Evolutionary conservation across 441 rosid genomes (phyloP).

Genomic region (Gossypium davidsonii): DNA sequence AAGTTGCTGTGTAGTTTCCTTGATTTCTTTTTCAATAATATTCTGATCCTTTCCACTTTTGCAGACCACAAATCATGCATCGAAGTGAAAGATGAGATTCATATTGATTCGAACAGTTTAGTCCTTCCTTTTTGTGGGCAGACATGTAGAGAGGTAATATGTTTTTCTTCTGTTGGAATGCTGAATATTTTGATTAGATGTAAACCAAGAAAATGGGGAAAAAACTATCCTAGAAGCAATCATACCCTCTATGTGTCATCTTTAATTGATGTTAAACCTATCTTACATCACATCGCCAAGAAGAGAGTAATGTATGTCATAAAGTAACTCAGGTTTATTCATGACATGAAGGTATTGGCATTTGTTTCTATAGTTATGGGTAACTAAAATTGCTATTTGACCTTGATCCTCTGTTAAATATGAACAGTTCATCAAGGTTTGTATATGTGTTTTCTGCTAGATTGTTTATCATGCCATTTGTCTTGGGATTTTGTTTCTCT

Average conservation of each 20-base stretch:
- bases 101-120: conserved; percentile 32
- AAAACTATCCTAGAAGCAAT: not conserved
- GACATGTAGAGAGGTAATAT: conserved; percentile 67
- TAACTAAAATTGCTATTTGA: not conserved
- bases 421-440: not conserved
- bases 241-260: not conserved
- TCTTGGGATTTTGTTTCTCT: not conserved
- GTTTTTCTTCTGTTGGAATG: conserved; percentile 11
- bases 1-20: not conserved
- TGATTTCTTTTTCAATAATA: conserved; percentile 3
- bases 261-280: not conserved
- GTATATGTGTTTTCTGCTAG: not conserved
- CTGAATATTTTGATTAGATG: not conserved
- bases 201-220: not conserved
- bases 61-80: conserved; percentile 74
- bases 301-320: not conserved
- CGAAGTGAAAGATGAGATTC: conserved; percentile 37
- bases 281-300: not conserved
- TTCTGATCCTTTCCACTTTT: conserved; percentile 22
- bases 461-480: not conserved
- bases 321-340: not conserved
- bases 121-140: conserved; percentile 58
- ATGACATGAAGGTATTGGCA: not conserved
- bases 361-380: not conserved
- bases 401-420: not conserved